Percentiles rank a stretch among this genome's conserved stretches.
Evolutionary conservation across 2,329 filamentous ascomycete genomes (phyloP).

Genomic region (Rutstroemia sp.): DNA sequence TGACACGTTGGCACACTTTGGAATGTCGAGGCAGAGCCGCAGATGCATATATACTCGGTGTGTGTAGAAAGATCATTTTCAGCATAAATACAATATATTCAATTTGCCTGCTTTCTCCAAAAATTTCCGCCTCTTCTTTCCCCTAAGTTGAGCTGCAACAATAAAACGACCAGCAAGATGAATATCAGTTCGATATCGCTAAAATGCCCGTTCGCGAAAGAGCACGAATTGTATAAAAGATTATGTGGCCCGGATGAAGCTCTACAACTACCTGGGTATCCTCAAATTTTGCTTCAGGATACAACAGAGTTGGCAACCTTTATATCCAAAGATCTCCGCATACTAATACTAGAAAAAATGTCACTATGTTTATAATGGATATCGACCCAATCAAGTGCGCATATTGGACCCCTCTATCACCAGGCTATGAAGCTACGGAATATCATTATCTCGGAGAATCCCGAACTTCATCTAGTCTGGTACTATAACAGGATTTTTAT

Average conservation of each 20-base stretch:
- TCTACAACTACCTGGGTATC: not conserved
- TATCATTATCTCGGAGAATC: slow-evolving; percentile 31
- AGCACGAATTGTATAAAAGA: not conserved
- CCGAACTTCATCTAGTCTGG: slow-evolving; percentile 31
- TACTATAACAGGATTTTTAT: slow-evolving; percentile 26
- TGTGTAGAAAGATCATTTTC: not conserved
- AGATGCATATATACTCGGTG: not conserved
- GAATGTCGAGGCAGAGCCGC: not conserved
- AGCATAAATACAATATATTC: not conserved
- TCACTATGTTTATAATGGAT: not conserved
- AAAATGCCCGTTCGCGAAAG: not conserved
- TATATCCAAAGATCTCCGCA: not conserved
- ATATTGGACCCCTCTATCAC: not conserved
- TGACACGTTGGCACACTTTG: too few relatives aligned
- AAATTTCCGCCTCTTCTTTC: not conserved
- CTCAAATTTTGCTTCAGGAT: not conserved
- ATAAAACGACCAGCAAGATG: not conserved
- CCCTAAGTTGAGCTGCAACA: not conserved
- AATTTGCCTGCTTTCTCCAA: not conserved
- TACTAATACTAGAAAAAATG: slow-evolving; percentile 1
- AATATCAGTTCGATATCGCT: not conserved
- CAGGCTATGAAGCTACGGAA: slow-evolving; percentile 26
- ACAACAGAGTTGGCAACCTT: not conserved
- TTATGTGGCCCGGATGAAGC: not conserved
- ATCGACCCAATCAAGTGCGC: not conserved